These are phyloP conservation scores for Silene latifolia DNA, from an alignment of 148 eudicot genomes.

Conservation along the genomic window DNA sequence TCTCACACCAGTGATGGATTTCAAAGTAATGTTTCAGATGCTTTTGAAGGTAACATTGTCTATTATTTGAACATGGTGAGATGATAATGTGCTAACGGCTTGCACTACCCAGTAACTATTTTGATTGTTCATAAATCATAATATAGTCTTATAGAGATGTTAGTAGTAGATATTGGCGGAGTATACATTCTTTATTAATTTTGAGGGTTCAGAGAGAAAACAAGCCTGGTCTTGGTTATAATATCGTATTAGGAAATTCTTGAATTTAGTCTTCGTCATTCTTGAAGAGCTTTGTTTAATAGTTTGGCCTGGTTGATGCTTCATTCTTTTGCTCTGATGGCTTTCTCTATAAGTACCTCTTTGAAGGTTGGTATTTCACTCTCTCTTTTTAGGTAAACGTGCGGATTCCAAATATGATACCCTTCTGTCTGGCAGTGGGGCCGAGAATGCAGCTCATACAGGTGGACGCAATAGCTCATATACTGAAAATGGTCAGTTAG, in stretches of 20 bases:
- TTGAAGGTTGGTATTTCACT: background rate
- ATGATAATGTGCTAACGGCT: background rate
- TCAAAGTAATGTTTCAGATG: constrained; percentile 39
- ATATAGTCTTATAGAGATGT: background rate
- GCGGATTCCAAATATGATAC: constrained; percentile 48
- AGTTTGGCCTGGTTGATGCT: background rate
- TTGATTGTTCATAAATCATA: background rate
- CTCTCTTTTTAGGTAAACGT: constrained; percentile 34
- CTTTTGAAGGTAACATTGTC: constrained; percentile 49
- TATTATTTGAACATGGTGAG: background rate
- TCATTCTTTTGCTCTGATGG: too few relatives aligned
- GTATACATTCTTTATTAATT: too few relatives aligned
- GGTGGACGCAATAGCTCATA: constrained; percentile 44
- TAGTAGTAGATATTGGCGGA: background rate
- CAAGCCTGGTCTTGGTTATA: background rate
- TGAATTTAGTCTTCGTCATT: too few relatives aligned
- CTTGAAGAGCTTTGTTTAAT: background rate
- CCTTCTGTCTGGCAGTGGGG: constrained; percentile 28
- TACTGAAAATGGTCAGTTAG: constrained; percentile 48
- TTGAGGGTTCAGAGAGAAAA: too few relatives aligned
- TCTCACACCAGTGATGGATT: constrained; percentile 53
- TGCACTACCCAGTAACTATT: background rate
- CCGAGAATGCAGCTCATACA: constrained; percentile 34
- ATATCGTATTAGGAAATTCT: constrained; percentile 2
- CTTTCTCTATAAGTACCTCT: background rate